A percentile compares a stretch with the other conserved stretches of the same genome.
These are phyloP conservation scores for Penicillium argentinense DNA, from an alignment of 495 filamentous ascomycete genomes.

Conservation along the genomic window DNA sequence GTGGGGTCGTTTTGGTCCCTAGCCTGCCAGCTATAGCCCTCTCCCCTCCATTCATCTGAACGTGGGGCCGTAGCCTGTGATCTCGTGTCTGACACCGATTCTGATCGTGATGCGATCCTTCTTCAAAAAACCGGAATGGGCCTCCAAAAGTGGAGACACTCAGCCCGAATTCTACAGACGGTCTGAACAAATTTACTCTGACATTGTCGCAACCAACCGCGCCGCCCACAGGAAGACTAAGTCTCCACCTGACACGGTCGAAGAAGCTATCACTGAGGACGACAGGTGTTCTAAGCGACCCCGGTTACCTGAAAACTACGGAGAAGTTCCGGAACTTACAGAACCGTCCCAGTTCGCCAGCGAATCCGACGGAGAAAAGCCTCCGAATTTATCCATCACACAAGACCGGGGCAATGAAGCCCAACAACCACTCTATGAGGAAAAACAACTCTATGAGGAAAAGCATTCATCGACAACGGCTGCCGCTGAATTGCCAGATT, in stretches of 20 bases:
- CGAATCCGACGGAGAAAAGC: background rate
- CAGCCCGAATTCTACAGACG: slow-evolving; percentile 65
- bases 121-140: slow-evolving; percentile 67
- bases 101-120: slow-evolving; percentile 53
- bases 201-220: slow-evolving; percentile 56
- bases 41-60: background rate
- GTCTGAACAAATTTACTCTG: slow-evolving; percentile 60
- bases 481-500: no score
- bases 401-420: no score
- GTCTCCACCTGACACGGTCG: slow-evolving; percentile 4
- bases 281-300: slow-evolving; percentile 6
- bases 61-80: background rate
- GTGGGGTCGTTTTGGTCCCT: no score
- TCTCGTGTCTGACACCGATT: background rate
- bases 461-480: no score
- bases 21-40: no score
- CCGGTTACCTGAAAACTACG: slow-evolving; percentile 3
- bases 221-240: slow-evolving; percentile 29
- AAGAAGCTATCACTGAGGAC: background rate
- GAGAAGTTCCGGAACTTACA: no score
- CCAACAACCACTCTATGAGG: no score
- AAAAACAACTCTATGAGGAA: no score
- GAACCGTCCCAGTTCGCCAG: background rate
- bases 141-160: slow-evolving; percentile 44
- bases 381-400: no score